phyloP scores from a whole-genome alignment of 306 rosid species.

The Quercus parvula region DNA sequence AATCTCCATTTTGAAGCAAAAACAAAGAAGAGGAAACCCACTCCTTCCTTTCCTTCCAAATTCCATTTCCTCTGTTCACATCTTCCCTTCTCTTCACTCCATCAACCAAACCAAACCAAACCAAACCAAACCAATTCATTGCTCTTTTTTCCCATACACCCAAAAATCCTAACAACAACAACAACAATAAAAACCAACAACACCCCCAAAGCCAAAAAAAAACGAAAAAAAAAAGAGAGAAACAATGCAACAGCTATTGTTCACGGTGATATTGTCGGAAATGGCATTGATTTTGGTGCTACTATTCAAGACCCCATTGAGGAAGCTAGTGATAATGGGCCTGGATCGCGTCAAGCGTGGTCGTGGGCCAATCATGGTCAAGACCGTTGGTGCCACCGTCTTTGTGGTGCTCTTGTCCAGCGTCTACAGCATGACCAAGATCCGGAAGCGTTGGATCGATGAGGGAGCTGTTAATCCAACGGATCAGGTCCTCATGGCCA shows the following conservation, averaged over 20 bases:
- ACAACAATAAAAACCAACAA: too few species aligned
- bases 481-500: conserved; percentile 94
- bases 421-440: conserved; percentile 49
- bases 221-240: not conserved
- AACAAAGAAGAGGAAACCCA: too few species aligned
- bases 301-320: conserved; percentile 76
- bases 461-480: conserved; percentile 63
- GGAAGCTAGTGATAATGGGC: conserved; percentile 67
- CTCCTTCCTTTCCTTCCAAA: too few species aligned
- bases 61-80: too few species aligned
- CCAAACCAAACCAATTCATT: too few species aligned
- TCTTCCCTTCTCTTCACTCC: too few species aligned
- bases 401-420: conserved; percentile 45
- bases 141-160: too few species aligned
- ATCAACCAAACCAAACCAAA: too few species aligned
- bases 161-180: not conserved
- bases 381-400: conserved; percentile 66
- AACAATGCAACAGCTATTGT: conserved; percentile 64
- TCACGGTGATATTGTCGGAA: conserved; percentile 58
- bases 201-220: not conserved
- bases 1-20: too few species aligned
- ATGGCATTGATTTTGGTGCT: conserved; percentile 46
- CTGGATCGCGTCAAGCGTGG: conserved; percentile 85
- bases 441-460: conserved; percentile 63
- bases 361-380: conserved; percentile 77